These are phyloP conservation scores for Xylaria sp. DNA, from an alignment of 2,329 filamentous ascomycete genomes.

Conservation along the genomic window DNA sequence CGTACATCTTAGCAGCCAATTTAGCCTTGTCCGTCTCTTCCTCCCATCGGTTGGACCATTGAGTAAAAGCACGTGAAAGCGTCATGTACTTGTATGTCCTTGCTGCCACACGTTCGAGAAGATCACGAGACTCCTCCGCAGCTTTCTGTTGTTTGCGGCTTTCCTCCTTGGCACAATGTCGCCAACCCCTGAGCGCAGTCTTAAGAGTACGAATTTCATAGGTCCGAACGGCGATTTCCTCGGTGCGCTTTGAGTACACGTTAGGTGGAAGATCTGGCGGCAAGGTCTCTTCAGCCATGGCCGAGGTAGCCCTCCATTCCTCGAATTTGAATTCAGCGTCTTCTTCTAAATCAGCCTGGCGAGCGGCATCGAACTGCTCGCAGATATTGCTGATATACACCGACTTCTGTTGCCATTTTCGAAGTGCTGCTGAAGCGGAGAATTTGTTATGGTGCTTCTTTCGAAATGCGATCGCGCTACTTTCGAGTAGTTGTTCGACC, in stretches of 20 bases:
- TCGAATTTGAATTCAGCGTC: conserved; percentile 28
- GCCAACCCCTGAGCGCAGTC: conserved; percentile 32
- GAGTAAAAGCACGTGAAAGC: conserved; percentile 35
- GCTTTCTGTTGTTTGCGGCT: conserved; percentile 21
- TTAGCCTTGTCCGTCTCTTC: conserved; percentile 35
- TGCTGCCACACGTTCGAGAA: conserved; percentile 33
- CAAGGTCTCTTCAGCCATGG: conserved; percentile 24
- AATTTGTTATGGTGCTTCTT: conserved; percentile 32
- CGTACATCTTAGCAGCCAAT: conserved; percentile 33
- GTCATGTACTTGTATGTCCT: conserved; percentile 34
- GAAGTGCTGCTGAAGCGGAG: conserved; percentile 26
- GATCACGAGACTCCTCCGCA: conserved; percentile 24
- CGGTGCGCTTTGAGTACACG: conserved; percentile 37
- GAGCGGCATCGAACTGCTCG: conserved; percentile 29
- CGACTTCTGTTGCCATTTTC: conserved; percentile 35
- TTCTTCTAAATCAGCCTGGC: conserved; percentile 30
- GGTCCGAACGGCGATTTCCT: conserved; percentile 33
- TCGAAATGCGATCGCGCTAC: conserved; percentile 32
- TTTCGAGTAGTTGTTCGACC: conserved; percentile 27
- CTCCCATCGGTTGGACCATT: conserved; percentile 36
- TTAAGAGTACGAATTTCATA: conserved; percentile 32
- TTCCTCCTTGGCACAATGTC: conserved; percentile 24
- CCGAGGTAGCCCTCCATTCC: conserved; percentile 32
- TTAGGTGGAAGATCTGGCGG: conserved; percentile 28
- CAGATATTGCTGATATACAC: conserved; percentile 24